These are phyloP conservation scores for Aspergillus costaricaensis DNA, from an alignment of 2,329 filamentous ascomycete genomes.

Conservation along the genomic window DNA sequence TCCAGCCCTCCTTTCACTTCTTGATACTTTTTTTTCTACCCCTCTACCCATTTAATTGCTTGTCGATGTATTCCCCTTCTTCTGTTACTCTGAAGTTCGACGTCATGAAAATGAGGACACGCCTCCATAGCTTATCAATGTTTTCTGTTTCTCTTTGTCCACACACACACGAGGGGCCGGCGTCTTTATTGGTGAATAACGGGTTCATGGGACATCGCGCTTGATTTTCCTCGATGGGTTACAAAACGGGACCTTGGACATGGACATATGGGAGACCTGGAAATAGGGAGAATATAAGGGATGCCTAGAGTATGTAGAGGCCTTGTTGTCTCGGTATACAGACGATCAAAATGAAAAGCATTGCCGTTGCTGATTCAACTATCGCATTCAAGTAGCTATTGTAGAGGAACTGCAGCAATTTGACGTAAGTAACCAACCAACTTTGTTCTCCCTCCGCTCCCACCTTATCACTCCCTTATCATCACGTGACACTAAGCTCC, in stretches of 20 bases:
- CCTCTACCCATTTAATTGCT: conserved; percentile 15
- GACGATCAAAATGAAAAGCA: conserved; percentile 19
- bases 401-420: no score
- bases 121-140: conserved; percentile 25
- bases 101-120: conserved; percentile 28
- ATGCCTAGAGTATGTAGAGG: conserved; percentile 22
- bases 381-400: no score
- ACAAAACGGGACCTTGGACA: conserved; percentile 28
- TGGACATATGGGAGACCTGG: conserved; percentile 22
- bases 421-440: no score
- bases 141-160: conserved; percentile 25
- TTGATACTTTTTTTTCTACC: conserved; percentile 12
- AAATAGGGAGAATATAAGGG: conserved; percentile 23
- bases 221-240: conserved; percentile 22
- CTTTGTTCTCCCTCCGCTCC: no score
- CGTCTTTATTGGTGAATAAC: conserved; percentile 25
- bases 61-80: conserved; percentile 22
- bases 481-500: neutral
- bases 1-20: conserved; percentile 10
- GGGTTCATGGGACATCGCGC: conserved; percentile 22
- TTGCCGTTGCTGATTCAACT: neutral
- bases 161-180: conserved; percentile 22
- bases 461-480: neutral
- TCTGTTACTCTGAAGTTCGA: conserved; percentile 20
- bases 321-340: conserved; percentile 25